Percentiles rank a stretch among this genome's conserved stretches.
These are phyloP conservation scores for Oryza punctata DNA, from an alignment of 176 grass and related monocot genomes.

Conservation along the genomic window DNA sequence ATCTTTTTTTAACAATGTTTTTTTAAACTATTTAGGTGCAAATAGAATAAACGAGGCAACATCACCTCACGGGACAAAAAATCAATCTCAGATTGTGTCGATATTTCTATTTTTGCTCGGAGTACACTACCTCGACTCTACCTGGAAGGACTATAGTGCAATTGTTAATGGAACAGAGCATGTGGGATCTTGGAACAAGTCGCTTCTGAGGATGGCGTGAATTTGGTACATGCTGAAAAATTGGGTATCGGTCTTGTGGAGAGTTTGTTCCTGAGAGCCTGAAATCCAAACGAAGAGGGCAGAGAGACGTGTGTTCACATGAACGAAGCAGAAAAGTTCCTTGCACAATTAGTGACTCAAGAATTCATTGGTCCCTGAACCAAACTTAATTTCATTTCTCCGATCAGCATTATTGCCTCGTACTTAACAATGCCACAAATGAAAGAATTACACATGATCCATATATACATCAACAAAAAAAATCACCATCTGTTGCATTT, in stretches of 20 bases:
- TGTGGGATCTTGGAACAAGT: background rate
- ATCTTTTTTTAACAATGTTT: too few species aligned
- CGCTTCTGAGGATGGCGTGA: background rate
- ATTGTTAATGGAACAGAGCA: too few species aligned
- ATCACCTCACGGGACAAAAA: too few species aligned
- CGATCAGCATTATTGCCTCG: background rate
- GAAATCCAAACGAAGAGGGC: background rate
- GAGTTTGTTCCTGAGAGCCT: background rate
- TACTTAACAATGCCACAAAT: background rate
- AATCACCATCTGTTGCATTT: background rate
- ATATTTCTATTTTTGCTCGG: too few species aligned
- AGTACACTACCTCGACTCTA: too few species aligned
- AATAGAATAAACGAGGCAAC: too few species aligned
- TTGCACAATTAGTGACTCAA: background rate
- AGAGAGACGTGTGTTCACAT: background rate
- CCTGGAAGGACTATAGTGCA: too few species aligned
- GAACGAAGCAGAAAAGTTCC: background rate
- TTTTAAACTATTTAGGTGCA: too few species aligned
- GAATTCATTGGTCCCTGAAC: background rate
- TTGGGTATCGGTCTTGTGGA: background rate
- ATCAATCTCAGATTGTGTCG: too few species aligned
- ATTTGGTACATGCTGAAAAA: background rate
- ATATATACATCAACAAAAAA: constrained; percentile 5
- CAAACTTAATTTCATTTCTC: background rate
- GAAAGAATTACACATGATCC: constrained; percentile 38